Percentiles rank a stretch among this genome's conserved stretches.
Conservation (phyloP, 495 filamentous ascomycete species). For the Copromyces sp. region DNA sequence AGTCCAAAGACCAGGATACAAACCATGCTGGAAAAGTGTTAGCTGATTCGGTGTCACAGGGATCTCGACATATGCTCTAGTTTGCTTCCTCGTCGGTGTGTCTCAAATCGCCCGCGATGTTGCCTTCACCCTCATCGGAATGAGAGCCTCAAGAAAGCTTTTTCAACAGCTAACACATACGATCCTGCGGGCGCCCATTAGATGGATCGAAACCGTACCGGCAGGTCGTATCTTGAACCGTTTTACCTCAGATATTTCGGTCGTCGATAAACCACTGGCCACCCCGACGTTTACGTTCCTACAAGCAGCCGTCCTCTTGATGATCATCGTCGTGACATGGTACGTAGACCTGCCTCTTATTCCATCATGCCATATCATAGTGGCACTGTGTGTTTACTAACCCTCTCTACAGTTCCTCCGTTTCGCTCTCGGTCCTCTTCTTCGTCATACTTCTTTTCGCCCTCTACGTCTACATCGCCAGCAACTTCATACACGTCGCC, state of each 20-base stretch:
- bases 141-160: conserved; percentile 27
- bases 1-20: neutral
- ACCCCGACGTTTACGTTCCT: conserved; percentile 11
- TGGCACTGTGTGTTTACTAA: neutral
- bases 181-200: conserved; percentile 38
- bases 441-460: conserved; percentile 16
- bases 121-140: conserved; percentile 22
- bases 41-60: neutral
- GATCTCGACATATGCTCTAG: neutral
- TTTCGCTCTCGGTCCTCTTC: conserved; percentile 17
- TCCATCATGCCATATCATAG: neutral
- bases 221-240: conserved; percentile 42
- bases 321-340: conserved; percentile 19
- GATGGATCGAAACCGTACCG: conserved; percentile 41
- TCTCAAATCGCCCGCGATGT: conserved; percentile 12
- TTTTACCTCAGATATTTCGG: conserved; percentile 36
- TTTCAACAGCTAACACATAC: conserved; percentile 30
- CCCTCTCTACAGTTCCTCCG: neutral
- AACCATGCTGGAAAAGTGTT: neutral
- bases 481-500: conserved; percentile 46
- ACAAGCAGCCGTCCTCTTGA: conserved; percentile 6
- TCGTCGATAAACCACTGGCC: conserved; percentile 27
- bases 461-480: conserved; percentile 22
- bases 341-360: neutral
- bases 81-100: neutral